Conservation (phyloP, 176 grass and related monocot genomes). For the Carex littledalei region DNA sequence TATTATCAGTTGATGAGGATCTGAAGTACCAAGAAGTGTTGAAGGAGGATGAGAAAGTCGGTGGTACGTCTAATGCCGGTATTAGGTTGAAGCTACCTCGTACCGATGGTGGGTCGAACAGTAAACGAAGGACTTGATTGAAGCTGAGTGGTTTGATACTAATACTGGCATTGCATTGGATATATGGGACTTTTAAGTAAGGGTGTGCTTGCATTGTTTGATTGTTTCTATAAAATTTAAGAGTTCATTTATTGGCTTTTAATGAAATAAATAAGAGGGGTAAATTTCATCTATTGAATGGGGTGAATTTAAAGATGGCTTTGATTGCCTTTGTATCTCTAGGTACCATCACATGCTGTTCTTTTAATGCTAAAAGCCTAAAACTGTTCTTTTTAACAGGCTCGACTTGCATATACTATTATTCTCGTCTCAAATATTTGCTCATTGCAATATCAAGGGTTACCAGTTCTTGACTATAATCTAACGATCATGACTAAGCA, state of each 20-base stretch:
- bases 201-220: background rate
- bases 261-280: background rate
- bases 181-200: background rate
- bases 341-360: background rate
- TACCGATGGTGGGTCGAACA: background rate
- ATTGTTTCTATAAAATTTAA: background rate
- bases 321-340: background rate
- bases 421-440: constrained; percentile 10
- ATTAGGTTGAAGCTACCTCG: background rate
- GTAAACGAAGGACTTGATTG: background rate
- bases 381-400: background rate
- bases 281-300: constrained; percentile 1
- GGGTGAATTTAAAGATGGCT: background rate
- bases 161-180: background rate
- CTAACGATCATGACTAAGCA: background rate
- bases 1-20: constrained; percentile 56
- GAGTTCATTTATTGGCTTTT: background rate
- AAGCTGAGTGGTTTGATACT: background rate
- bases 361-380: background rate
- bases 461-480: background rate
- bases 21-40: constrained; percentile 45
- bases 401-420: background rate
- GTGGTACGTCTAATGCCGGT: background rate
- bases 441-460: background rate
- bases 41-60: constrained; percentile 33